Conservation (phyloP, 805 yeast species). For the Spathaspora gorwiae region DNA sequence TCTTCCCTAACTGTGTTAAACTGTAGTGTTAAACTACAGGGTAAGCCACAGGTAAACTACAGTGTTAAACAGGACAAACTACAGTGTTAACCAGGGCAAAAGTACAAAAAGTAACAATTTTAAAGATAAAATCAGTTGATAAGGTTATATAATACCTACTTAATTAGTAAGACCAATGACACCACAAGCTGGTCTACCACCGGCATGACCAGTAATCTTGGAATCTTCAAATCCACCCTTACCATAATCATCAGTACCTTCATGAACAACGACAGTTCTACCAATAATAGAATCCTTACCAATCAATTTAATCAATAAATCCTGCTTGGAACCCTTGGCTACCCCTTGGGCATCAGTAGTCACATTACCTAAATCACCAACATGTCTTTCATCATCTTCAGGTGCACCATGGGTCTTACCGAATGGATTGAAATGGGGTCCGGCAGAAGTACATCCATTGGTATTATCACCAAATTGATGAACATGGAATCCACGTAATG, state of each 20-base stretch:
- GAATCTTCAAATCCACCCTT: conserved; percentile 91
- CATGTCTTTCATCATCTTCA: conserved; percentile 74
- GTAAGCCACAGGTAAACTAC: too few species aligned
- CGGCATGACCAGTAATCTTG: conserved; percentile 94
- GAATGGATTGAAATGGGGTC: conserved; percentile 94
- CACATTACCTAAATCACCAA: conserved; percentile 96
- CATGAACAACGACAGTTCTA: conserved; percentile 93
- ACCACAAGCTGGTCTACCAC: conserved; percentile 98
- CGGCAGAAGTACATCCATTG: conserved; percentile 98
- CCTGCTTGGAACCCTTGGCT: conserved; percentile 86
- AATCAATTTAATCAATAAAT: conserved; percentile 68
- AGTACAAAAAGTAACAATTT: too few species aligned
- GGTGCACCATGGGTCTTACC: conserved; percentile 90
- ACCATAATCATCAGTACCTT: conserved; percentile 90
- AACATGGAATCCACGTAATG: conserved; percentile 94
- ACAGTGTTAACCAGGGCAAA: too few species aligned
- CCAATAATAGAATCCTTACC: conserved; percentile 90
- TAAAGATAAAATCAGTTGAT: too few species aligned
- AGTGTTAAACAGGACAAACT: too few species aligned
- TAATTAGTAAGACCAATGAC: conserved; percentile 75
- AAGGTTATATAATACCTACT: too few species aligned
- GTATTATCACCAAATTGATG: conserved; percentile 99
- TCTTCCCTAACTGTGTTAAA: too few species aligned
- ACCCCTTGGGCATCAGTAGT: conserved; percentile 81
- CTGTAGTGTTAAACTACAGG: too few species aligned